These are phyloP conservation scores for Exobasidium cylindrosporum DNA, from an alignment of 1,284 basidiomycete genomes.

Conservation along the genomic window DNA sequence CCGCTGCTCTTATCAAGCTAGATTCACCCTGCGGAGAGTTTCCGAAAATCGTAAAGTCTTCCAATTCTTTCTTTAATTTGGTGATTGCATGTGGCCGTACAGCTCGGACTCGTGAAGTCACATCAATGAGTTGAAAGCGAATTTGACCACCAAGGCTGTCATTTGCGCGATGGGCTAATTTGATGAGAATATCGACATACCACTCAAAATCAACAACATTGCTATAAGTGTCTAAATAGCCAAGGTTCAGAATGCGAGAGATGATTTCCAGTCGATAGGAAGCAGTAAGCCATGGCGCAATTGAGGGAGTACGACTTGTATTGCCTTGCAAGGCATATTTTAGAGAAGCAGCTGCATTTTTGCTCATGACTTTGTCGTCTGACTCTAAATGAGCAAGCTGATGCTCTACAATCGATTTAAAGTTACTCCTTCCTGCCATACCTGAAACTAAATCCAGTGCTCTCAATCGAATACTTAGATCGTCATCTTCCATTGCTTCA, in stretches of 20 bases:
- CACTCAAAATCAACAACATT: conserved; percentile 91
- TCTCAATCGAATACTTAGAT: conserved; percentile 90
- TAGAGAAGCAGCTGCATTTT: conserved; percentile 58
- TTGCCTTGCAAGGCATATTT: background rate
- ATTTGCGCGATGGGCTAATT: conserved; percentile 78
- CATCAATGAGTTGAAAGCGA: conserved; percentile 78
- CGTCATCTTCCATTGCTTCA: conserved; percentile 82
- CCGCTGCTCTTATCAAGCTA: conserved; percentile 72
- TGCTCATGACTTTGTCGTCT: conserved; percentile 61
- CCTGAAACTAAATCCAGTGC: conserved; percentile 89
- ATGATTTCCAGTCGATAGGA: conserved; percentile 80
- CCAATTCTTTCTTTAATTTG: conserved; percentile 73
- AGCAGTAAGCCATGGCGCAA: conserved; percentile 51
- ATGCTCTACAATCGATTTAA: conserved; percentile 83
- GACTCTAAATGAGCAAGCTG: conserved; percentile 78
- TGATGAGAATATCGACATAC: conserved; percentile 72
- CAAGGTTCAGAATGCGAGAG: conserved; percentile 75
- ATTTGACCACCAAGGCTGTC: conserved; percentile 67
- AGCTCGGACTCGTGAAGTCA: conserved; percentile 75
- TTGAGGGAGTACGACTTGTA: conserved; percentile 57
- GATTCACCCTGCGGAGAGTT: conserved; percentile 48
- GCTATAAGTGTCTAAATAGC: conserved; percentile 76
- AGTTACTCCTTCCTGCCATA: conserved; percentile 77
- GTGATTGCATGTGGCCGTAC: conserved; percentile 75
- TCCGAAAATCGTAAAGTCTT: background rate